Conservation (phyloP, 352 stramenopile species). For the Thalassiosira tumida region DNA sequence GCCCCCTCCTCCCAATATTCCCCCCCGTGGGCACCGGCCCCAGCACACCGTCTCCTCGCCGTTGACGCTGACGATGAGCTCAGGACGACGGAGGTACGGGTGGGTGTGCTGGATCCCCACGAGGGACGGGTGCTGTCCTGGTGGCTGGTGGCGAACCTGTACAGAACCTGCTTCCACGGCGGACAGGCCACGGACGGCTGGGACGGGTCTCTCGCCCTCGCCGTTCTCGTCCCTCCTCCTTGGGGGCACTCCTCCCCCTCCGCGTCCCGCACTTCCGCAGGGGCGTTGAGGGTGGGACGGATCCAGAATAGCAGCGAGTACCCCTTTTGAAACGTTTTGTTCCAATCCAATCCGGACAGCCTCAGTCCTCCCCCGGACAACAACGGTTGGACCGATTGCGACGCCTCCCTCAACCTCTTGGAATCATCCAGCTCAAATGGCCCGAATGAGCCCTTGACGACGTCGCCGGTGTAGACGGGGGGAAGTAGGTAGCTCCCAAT, state of each 20-base stretch:
- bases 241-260: no score
- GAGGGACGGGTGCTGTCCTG: constrained; percentile 81
- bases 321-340: constrained; percentile 89
- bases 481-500: constrained; percentile 77
- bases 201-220: background rate
- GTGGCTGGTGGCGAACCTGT: constrained; percentile 83
- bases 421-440: background rate
- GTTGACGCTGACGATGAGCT: constrained; percentile 88
- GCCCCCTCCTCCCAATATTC: background rate
- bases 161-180: constrained; percentile 80
- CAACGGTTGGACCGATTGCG: background rate
- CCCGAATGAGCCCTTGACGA: background rate
- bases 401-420: constrained; percentile 9
- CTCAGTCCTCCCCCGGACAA: constrained; percentile 72
- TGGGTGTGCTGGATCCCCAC: constrained; percentile 89
- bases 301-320: constrained; percentile 90
- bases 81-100: constrained; percentile 89
- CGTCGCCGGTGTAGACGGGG: constrained; percentile 36
- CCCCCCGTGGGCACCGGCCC: constrained; percentile 74
- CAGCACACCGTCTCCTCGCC: constrained; percentile 68
- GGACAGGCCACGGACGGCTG: background rate
- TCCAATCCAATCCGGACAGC: constrained; percentile 87
- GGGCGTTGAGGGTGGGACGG: constrained; percentile 75
- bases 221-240: no score
- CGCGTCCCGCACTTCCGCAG: background rate